Evolutionary conservation across 2,329 filamentous ascomycete species (phyloP).

Genomic region (Sporothrix sp.): DNA sequence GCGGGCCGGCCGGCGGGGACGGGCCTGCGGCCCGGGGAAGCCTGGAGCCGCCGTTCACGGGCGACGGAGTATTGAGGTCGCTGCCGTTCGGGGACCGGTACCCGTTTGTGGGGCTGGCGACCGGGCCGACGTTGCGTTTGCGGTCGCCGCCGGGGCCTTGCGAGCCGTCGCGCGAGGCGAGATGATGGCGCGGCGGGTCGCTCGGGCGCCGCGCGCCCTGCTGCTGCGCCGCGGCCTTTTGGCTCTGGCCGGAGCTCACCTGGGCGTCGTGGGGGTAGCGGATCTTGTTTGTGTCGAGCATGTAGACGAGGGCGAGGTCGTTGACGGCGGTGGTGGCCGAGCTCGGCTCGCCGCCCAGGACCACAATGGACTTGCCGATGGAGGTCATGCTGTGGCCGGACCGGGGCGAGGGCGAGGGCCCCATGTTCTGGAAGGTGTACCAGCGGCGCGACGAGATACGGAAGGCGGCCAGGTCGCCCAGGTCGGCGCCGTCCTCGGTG

Average conservation of each 20-base stretch:
- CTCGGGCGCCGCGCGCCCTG: slow-evolving; percentile 26
- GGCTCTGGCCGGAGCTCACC: slow-evolving; percentile 25
- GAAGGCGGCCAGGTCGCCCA: slow-evolving; percentile 83
- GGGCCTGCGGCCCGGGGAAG: slow-evolving; percentile 30
- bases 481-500: slow-evolving; percentile 82
- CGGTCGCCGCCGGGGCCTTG: slow-evolving; percentile 41
- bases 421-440: slow-evolving; percentile 99
- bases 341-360: slow-evolving; percentile 89
- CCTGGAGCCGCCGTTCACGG: slow-evolving; percentile 25
- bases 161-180: slow-evolving; percentile 42
- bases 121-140: slow-evolving; percentile 35
- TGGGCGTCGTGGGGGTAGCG: slow-evolving; percentile 77
- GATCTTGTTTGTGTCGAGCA: slow-evolving; percentile 92
- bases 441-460: slow-evolving; percentile 70
- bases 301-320: slow-evolving; percentile 81
- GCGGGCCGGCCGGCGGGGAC: slow-evolving; percentile 38
- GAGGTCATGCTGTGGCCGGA: slow-evolving; percentile 98
- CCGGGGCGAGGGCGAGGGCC: slow-evolving; percentile 81
- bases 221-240: slow-evolving; percentile 14
- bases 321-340: slow-evolving; percentile 69
- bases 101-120: slow-evolving; percentile 33
- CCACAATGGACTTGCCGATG: slow-evolving; percentile 83
- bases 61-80: slow-evolving; percentile 29
- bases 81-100: slow-evolving; percentile 30
- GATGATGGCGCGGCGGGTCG: slow-evolving; percentile 27